Evolutionary conservation across 1,284 basidiomycete genomes (phyloP).

Genomic region (Cystobasidium sp.): DNA sequence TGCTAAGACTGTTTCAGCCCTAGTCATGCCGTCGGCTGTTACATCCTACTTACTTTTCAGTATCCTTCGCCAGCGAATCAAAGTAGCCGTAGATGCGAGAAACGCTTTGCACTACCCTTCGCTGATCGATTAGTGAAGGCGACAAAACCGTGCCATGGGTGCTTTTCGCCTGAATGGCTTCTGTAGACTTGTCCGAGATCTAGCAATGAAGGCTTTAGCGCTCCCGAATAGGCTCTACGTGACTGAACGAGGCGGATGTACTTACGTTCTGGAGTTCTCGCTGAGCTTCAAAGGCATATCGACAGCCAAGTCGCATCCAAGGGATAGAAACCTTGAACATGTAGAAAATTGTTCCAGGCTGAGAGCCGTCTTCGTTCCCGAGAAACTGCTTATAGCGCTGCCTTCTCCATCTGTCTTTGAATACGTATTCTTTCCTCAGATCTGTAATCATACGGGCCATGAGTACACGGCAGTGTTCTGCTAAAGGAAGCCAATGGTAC

Average conservation of each 20-base stretch:
- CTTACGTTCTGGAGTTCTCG: background rate
- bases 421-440: conserved; percentile 1
- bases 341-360: conserved; percentile 6
- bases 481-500: conserved; percentile 11
- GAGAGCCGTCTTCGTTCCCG: conserved; percentile 2
- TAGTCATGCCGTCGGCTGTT: too few relatives aligned
- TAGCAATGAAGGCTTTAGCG: background rate
- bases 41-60: too few relatives aligned
- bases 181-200: too few relatives aligned
- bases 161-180: too few relatives aligned
- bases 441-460: conserved; percentile 12
- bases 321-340: conserved; percentile 5
- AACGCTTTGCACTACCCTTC: too few relatives aligned
- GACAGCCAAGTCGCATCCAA: background rate
- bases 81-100: too few relatives aligned
- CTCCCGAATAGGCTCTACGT: background rate
- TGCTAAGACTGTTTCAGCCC: too few relatives aligned
- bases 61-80: too few relatives aligned
- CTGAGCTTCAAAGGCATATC: background rate
- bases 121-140: too few relatives aligned
- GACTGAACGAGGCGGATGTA: background rate
- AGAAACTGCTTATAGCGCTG: background rate
- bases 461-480: conserved; percentile 1
- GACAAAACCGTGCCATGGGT: too few relatives aligned
- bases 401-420: conserved; percentile 14